Conservation (phyloP, 176 grass and related monocot species). For the Echinochloa phyllopogon region DNA sequence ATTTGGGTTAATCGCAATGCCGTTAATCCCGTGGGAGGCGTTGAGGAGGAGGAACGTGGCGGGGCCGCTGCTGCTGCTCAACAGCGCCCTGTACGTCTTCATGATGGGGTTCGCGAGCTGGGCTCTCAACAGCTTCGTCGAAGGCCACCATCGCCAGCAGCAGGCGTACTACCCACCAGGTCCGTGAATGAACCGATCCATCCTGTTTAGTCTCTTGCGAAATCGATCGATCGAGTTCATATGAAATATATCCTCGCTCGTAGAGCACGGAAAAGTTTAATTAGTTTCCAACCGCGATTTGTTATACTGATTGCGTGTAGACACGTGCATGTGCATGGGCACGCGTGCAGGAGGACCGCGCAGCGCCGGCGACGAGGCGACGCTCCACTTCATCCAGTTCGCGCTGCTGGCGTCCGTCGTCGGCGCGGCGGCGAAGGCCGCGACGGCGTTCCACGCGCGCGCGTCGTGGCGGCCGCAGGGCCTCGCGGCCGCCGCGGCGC, state of each 20-base stretch:
- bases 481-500: slow-evolving; percentile 45
- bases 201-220: background rate
- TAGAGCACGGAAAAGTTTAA: background rate
- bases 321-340: background rate
- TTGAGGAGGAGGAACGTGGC: slow-evolving; percentile 46
- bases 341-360: background rate
- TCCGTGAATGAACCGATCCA: background rate
- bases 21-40: background rate
- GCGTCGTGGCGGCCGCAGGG: slow-evolving; percentile 47
- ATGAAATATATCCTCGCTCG: too few species aligned
- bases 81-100: slow-evolving; percentile 50
- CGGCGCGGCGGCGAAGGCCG: slow-evolving; percentile 47
- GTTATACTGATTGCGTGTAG: background rate
- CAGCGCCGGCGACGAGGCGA: slow-evolving; percentile 50
- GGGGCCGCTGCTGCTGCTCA: slow-evolving; percentile 45
- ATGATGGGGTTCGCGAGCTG: slow-evolving; percentile 54
- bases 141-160: slow-evolving; percentile 3
- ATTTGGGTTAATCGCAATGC: background rate
- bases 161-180: slow-evolving; percentile 22
- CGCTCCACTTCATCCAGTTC: slow-evolving; percentile 51
- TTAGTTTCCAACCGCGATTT: background rate
- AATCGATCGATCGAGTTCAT: background rate
- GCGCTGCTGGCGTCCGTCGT: slow-evolving; percentile 51
- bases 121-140: slow-evolving; percentile 45
- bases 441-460: slow-evolving; percentile 53